A percentile compares a stretch with the other conserved stretches of the same genome.
phyloP scores from a whole-genome alignment of 2,329 filamentous ascomycete species.

The Trichoderma sp. region DNA sequence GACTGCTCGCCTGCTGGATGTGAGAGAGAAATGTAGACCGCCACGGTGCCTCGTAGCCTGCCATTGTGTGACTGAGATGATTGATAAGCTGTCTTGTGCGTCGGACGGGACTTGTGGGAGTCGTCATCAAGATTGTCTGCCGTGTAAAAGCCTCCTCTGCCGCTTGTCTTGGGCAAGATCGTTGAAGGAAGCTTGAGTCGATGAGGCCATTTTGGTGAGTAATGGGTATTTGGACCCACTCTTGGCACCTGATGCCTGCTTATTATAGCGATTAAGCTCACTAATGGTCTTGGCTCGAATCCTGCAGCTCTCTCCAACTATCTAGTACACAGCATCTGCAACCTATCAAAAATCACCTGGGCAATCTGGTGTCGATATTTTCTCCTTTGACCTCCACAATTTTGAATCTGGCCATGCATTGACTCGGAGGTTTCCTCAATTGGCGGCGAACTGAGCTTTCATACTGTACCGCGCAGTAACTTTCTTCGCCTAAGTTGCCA shows the following conservation, averaged over 20 bases:
- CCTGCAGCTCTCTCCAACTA: not conserved
- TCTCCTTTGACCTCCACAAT: not conserved
- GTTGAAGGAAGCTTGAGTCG: not conserved
- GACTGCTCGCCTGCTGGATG: slow-evolving; percentile 44
- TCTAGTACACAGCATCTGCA: not conserved
- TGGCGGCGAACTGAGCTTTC: not conserved
- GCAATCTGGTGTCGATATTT: not conserved
- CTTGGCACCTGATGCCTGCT: not conserved
- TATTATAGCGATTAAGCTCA: not conserved
- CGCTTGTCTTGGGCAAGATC: not conserved
- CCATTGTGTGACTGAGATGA: slow-evolving; percentile 32
- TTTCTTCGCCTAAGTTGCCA: not conserved
- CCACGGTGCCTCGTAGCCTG: slow-evolving; percentile 49
- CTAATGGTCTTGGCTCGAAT: not conserved
- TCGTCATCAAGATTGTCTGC: slow-evolving; percentile 22
- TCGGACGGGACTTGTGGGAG: slow-evolving; percentile 20
- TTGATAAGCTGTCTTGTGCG: slow-evolving; percentile 30
- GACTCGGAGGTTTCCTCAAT: not conserved
- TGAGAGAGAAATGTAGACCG: slow-evolving; percentile 51
- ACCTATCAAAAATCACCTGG: not conserved
- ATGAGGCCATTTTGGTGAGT: slow-evolving; percentile 1
- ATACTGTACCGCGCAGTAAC: not conserved
- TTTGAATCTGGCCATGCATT: not conserved
- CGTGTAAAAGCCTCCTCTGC: not conserved
- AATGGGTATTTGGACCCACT: not conserved